Conservation (phyloP, 2,329 filamentous ascomycete species). For the Ceratocystis huliohia region DNA sequence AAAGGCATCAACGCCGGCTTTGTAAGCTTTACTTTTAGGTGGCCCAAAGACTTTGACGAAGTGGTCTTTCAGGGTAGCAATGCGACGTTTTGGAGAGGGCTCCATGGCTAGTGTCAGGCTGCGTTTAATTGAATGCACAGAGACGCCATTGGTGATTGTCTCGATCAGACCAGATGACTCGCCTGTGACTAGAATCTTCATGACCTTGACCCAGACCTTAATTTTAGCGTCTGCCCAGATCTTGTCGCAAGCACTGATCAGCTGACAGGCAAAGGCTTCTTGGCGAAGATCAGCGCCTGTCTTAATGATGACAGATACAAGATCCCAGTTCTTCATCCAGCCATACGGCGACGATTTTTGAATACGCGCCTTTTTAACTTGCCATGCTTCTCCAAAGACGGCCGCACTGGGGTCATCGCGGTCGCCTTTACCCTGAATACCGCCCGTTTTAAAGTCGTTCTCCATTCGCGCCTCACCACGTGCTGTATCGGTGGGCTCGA, state of each 20-base stretch:
- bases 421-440: conserved; percentile 67
- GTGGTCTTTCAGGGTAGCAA: conserved; percentile 70
- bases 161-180: conserved; percentile 76
- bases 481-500: conserved; percentile 33
- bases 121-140: conserved; percentile 73
- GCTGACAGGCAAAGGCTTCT: conserved; percentile 75
- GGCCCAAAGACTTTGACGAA: conserved; percentile 68
- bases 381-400: conserved; percentile 78
- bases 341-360: conserved; percentile 73
- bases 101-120: conserved; percentile 59
- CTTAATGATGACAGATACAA: conserved; percentile 78
- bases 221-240: conserved; percentile 66
- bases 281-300: conserved; percentile 72
- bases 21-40: conserved; percentile 55
- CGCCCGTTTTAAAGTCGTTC: conserved; percentile 77
- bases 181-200: conserved; percentile 76
- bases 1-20: conserved; percentile 63
- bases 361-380: conserved; percentile 71
- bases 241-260: conserved; percentile 68
- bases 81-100: conserved; percentile 43
- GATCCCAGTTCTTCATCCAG: conserved; percentile 83
- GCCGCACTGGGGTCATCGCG: conserved; percentile 76
- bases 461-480: conserved; percentile 76
- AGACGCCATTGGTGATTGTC: conserved; percentile 79
- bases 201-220: conserved; percentile 77